Percentiles rank a stretch among this genome's conserved stretches.
Conservation (phyloP, 176 grass and related monocot species). For the Areca catechu region DNA sequence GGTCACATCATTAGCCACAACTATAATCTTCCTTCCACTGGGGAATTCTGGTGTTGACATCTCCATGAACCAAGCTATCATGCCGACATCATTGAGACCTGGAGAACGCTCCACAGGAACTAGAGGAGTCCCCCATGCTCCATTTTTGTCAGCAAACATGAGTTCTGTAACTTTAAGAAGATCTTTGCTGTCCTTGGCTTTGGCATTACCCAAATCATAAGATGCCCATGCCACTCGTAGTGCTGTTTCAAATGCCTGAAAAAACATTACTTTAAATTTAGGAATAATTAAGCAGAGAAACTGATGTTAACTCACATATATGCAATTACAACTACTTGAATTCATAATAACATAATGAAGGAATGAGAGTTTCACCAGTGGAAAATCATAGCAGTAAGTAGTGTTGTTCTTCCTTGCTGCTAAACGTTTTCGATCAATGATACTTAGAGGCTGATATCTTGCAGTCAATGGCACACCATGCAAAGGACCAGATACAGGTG, state of each 20-base stretch:
- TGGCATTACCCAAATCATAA: slow-evolving; percentile 24
- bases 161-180: slow-evolving; percentile 70
- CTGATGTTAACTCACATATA: no score
- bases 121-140: slow-evolving; percentile 69
- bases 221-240: slow-evolving; percentile 71
- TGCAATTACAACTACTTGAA: no score
- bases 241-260: slow-evolving; percentile 91
- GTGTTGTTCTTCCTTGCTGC: slow-evolving; percentile 83
- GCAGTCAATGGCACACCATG: slow-evolving; percentile 59
- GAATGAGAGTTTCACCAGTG: slow-evolving; percentile 33
- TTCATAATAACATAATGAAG: no score
- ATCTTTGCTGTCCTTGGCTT: slow-evolving; percentile 36
- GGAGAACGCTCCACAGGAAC: slow-evolving; percentile 53
- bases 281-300: slow-evolving; percentile 11
- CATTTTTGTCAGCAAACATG: slow-evolving; percentile 52
- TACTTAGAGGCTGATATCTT: slow-evolving; percentile 62
- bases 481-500: slow-evolving; percentile 45
- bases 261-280: slow-evolving; percentile 16
- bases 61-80: slow-evolving; percentile 95
- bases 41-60: slow-evolving; percentile 89
- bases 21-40: slow-evolving; percentile 77
- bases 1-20: slow-evolving; percentile 92
- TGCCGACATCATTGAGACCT: slow-evolving; percentile 72
- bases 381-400: slow-evolving; percentile 98
- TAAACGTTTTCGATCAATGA: slow-evolving; percentile 75